Evolutionary conservation across 2,329 filamentous ascomycete species (phyloP), one percentile per base, ranked within the genome.

Genomic region (Epichloe hybrida): DNA sequence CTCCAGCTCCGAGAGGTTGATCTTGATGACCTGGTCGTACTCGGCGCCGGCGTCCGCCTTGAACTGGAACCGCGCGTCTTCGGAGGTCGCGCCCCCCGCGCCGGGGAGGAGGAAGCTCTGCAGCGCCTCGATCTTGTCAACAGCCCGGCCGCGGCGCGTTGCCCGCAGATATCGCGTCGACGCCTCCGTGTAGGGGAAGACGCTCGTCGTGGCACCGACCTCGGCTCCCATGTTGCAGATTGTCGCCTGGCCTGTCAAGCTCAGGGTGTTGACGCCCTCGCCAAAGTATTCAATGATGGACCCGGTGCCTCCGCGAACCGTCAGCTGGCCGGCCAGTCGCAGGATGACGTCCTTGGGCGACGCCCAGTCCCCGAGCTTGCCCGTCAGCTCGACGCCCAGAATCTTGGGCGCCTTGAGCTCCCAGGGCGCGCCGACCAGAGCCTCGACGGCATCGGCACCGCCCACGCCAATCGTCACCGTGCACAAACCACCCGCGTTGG

Each of bases 391-490:
- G 9, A 97, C 89, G 61, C 90, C 90, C 12, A 96, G 72, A 48
- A 98, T 76, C 67, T 88, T 89, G 15, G 93, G 93, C 5, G 93
- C 93, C 74, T 95, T 96, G 53, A 98, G 73, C 70, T 98, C 93
- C 93, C 93, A 98, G 0, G 93, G 93, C 8, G 90, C 89, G 63
- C 95, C 90, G 2, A 96, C 93, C 40, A 98, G 79, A 7, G 91
- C 93, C 70, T 98, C 93, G 2, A 98, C 93, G 23, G 93, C 93
- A 70, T 98, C 93, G 23, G 93, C 93, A 62, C 93, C 93, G 63
- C 93, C 93, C 36, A 98, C 93, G 66, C 93, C 93, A 65, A 98
- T 97, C 8, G 93, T 93, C 61, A 96, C 88, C 4, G 88, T 90
- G 58, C 86, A 89, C 50, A 97, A 74, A 53, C 93, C 93, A 60